These are phyloP conservation scores for Helminthosporium solani DNA, from an alignment of 2,329 filamentous ascomycete species.

Conservation along the genomic window DNA sequence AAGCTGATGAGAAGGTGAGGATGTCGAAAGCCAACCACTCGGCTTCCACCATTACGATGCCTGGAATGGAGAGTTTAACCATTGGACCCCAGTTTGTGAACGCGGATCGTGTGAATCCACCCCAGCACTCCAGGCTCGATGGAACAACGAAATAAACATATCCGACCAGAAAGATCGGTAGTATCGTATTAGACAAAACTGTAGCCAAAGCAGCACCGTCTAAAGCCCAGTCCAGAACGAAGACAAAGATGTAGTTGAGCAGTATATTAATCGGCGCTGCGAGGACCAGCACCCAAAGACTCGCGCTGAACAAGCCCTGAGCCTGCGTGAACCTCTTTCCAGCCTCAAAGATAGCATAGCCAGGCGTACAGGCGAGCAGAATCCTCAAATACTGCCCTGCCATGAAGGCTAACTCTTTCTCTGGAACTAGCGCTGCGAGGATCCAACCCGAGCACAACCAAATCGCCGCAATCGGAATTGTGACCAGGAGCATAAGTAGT, in stretches of 20 bases:
- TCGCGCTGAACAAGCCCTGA: slow-evolving; percentile 55
- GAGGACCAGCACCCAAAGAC: slow-evolving; percentile 50
- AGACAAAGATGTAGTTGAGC: slow-evolving; percentile 53
- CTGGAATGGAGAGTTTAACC: slow-evolving; percentile 84
- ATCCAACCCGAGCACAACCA: slow-evolving; percentile 54
- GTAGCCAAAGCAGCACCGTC: slow-evolving; percentile 54
- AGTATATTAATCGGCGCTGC: slow-evolving; percentile 52
- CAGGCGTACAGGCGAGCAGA: slow-evolving; percentile 53
- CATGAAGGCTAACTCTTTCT: slow-evolving; percentile 50
- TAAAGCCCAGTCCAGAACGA: slow-evolving; percentile 47
- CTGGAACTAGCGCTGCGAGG: slow-evolving; percentile 49
- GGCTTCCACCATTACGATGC: slow-evolving; percentile 90
- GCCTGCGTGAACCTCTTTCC: slow-evolving; percentile 58
- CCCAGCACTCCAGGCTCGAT: slow-evolving; percentile 59
- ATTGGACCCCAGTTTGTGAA: slow-evolving; percentile 77
- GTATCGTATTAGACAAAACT: slow-evolving; percentile 52
- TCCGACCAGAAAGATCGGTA: slow-evolving; percentile 50
- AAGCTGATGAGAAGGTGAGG: slow-evolving; percentile 71
- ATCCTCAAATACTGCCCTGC: slow-evolving; percentile 54
- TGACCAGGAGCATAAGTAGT: slow-evolving; percentile 50
- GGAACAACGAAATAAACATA: slow-evolving; percentile 48
- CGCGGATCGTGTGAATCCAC: slow-evolving; percentile 68
- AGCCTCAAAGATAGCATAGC: slow-evolving; percentile 57
- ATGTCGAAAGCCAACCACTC: slow-evolving; percentile 43
- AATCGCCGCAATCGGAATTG: slow-evolving; percentile 51